Evolutionary conservation across 352 stramenopile species (phyloP), one percentile per base, ranked within the genome.

Genomic region (Phytophthora europaea): DNA sequence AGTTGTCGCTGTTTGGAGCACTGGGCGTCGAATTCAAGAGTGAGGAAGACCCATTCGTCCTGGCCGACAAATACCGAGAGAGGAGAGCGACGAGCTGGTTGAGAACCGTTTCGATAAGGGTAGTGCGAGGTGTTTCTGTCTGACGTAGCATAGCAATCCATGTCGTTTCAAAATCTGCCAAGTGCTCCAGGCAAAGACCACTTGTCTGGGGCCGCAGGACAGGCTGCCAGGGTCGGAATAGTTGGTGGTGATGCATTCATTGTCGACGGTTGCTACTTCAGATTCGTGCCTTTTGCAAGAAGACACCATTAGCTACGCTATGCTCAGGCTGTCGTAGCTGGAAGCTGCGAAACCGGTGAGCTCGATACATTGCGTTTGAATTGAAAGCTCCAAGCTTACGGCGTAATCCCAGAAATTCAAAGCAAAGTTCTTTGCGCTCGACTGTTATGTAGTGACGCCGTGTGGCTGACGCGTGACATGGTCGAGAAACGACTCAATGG

Each of bases 161-260:
- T 47, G 55, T 67, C 68, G 68, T 75, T 75, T 75, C 55, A 67
- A 70, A 58, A 58, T 43, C 40, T 61, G 28, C 12, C 51, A 47
- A 28, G 31, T 51, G 48, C 51, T 56, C 28, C 13, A 61, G 22
- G 6, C 33, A 18, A 18, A n/a, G 12, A 16, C 36, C 36, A 45
- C 36, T 45, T 6, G 20, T 6, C 45, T 26, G 50, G 50, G 48
- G 18, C 57, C 61, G 45, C 34, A 58, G 23, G 50, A 72, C 58
- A 72, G 58, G 58, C 57, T 55, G 45, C 10, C 26, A 67, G 23
- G 8, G 54, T 45, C 9, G 20, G 7, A 57, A 51, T 48, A 28
- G 9, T 8, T n/a, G 28, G 23, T 13, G 40, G 48, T 68, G 28
- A 33, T 70, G 28, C 38, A n/a, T 20, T 34, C 62, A 69, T 15